Percentiles rank a stretch among this genome's conserved stretches.
These are phyloP conservation scores for Saxispiralis lemnorum DNA, from an alignment of 495 filamentous ascomycete species.

Conservation along the genomic window DNA sequence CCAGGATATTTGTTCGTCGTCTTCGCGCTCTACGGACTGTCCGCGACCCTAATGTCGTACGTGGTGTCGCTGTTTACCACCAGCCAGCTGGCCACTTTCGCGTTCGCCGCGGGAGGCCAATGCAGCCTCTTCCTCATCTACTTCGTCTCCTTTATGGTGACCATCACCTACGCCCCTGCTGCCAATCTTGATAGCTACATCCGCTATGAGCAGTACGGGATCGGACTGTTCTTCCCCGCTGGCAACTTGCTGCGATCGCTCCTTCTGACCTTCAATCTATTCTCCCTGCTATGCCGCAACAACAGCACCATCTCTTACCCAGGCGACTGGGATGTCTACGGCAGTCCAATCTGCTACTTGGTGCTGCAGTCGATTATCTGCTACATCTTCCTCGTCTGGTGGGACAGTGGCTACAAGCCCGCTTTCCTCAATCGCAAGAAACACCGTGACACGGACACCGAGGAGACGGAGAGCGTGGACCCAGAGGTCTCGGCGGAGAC, in stretches of 20 bases:
- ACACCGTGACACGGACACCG: slow-evolving; percentile 24
- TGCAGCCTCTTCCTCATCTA: slow-evolving; percentile 59
- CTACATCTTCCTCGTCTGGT: slow-evolving; percentile 50
- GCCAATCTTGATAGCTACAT: slow-evolving; percentile 40
- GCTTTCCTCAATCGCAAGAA: slow-evolving; percentile 26
- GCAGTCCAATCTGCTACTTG: slow-evolving; percentile 62
- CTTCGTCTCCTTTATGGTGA: slow-evolving; percentile 63
- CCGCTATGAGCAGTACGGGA: slow-evolving; percentile 45
- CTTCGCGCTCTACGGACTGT: slow-evolving; percentile 56
- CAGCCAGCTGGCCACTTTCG: slow-evolving; percentile 57
- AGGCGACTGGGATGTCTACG: slow-evolving; percentile 52
- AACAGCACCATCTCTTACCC: slow-evolving; percentile 43
- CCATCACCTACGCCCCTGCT: slow-evolving; percentile 44
- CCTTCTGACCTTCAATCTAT: slow-evolving; percentile 60
- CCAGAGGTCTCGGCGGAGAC: slow-evolving; percentile 32
- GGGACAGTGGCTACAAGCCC: slow-evolving; percentile 45
- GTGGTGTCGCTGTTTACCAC: slow-evolving; percentile 50
- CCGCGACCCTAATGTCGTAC: slow-evolving; percentile 53
- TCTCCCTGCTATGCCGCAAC: slow-evolving; percentile 51
- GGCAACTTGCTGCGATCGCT: slow-evolving; percentile 50
- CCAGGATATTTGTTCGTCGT: slow-evolving; percentile 60
- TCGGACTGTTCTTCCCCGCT: slow-evolving; percentile 50
- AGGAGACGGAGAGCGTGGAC: slow-evolving; percentile 30
- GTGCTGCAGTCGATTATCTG: slow-evolving; percentile 48
- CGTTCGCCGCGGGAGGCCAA: slow-evolving; percentile 57